Conservation (phyloP, 805 yeast species). For the Dipodascus albidus region DNA sequence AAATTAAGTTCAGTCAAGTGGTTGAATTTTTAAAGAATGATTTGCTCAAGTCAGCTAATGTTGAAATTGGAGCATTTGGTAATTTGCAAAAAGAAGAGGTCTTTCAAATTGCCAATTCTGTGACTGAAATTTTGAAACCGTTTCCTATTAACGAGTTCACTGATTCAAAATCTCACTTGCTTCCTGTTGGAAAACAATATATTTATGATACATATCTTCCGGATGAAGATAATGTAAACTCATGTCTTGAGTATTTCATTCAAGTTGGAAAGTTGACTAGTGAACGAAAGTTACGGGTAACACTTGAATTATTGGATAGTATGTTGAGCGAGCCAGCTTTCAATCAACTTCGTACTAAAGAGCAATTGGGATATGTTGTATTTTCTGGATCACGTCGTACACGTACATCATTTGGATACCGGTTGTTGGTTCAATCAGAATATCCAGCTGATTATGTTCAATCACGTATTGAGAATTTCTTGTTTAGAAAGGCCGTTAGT, state of each 20-base stretch:
- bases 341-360: slow-evolving; percentile 81
- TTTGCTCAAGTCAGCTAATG: slow-evolving; percentile 42
- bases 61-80: slow-evolving; percentile 71
- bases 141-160: slow-evolving; percentile 20
- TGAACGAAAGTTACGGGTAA: slow-evolving; percentile 30
- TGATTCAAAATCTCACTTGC: slow-evolving; percentile 19
- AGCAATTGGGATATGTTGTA: slow-evolving; percentile 91
- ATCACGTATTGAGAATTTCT: slow-evolving; percentile 60
- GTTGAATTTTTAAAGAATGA: slow-evolving; percentile 40
- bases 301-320: slow-evolving; percentile 58
- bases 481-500: slow-evolving; percentile 32
- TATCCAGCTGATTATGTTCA: slow-evolving; percentile 63
- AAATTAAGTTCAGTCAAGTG: slow-evolving; percentile 40
- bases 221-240: slow-evolving; percentile 66
- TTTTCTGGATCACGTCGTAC: slow-evolving; percentile 62
- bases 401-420: slow-evolving; percentile 60
- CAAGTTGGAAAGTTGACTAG: slow-evolving; percentile 50
- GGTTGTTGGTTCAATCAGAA: slow-evolving; percentile 78
- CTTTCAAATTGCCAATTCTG: slow-evolving; percentile 32
- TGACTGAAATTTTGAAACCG: slow-evolving; percentile 30
- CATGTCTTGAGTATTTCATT: slow-evolving; percentile 68
- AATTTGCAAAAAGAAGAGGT: slow-evolving; percentile 52
- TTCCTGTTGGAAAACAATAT: slow-evolving; percentile 33
- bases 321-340: slow-evolving; percentile 81
- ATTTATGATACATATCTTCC: slow-evolving; percentile 31